Evolutionary conservation across 352 stramenopile species (phyloP), one percentile per base, ranked within the genome.

Genomic region (Phytophthora melonis): DNA sequence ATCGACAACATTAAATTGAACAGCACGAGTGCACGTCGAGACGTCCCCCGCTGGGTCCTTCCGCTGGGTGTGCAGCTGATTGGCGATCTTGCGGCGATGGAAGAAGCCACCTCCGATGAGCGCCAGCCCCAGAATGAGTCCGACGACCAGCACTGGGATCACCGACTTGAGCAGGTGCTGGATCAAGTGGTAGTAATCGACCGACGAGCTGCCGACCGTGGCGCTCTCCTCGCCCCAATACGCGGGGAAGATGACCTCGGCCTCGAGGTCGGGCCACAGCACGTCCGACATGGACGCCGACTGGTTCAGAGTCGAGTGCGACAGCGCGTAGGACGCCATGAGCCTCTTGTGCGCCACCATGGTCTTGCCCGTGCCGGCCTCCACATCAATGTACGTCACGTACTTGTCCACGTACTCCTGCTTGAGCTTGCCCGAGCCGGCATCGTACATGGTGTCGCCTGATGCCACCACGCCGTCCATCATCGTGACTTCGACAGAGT

Each of bases 281-380:
- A 94, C 53, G 57, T 94, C 87, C 6, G 69, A 84, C 87, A 94
- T 92, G 27, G 84, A 60, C 9, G 63, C 66, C 39, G 75, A 73
- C 13, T 58, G 43, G n/a, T 77, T 75, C 25, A 69, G 61, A 27
- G 68, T 68, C 30, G 87, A 93, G 23, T 75, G 70, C 10, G 75
- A 77, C 14, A 93, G 30, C 4, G 85, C 83, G 64, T 91, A 91
- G 25, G 82, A 88, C 34, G 81, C 83, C 81, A 81, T 72, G 54
- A 90, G 63, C 18, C 87, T 80, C 80, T 94, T 93, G 74, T 62
- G 70, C 6, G 85, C 85, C 45, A 74, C 64, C 84, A 94, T 91
- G 54, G 87, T 87, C 81, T 94, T 89, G 65, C 87, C 85, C 14
- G 83, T 89, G n/a, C 75, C 82, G 5, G 82, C 59, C 55, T 94